Base-by-base conservation (phyloP, 139 green algal species). In the Protoeuglena noctilucae region DNA sequence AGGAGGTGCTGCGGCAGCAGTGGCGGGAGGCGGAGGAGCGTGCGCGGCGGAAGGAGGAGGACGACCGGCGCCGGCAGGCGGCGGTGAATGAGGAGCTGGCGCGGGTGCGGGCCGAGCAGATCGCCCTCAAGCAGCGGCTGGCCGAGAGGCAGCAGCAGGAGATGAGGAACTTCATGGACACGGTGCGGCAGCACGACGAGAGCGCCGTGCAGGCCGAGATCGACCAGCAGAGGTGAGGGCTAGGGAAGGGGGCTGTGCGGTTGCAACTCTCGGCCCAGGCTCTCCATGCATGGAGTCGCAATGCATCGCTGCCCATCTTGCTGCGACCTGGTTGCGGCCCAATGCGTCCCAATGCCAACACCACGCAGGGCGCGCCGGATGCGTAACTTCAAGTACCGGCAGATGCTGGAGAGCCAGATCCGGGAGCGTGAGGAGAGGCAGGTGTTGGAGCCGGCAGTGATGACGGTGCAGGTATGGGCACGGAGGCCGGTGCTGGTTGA, bases 331-430 rank as follows among this genome's bases (percentile, higher is more conserved):
- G n/a, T n/a, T n/a, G n/a, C n/a, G n/a, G n/a, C n/a, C n/a, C n/a
- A n/a, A n/a, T n/a, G n/a, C n/a, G n/a, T n/a, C n/a, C n/a, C n/a
- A n/a, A n/a, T n/a, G n/a, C n/a, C n/a, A n/a, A n/a, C n/a, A n/a
- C n/a, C n/a, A n/a, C n/a, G n/a, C n/a, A n/a, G n/a, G n/a, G n/a
- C n/a, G n/a, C 5, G 16, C 22, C 48, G 34, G 9, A 12, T 39
- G 48, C 48, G 48, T 3, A 53, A 53, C 48, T 5, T 53, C 22
- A 25, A 53, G 48, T 23, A 53, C 48, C 48, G 48, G 5, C 22
- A 9, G 6, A 21, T 39, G n/a, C 24, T 53, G 5, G 48, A 53
- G 48, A 3, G n/a, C 22, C 48, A 53, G 48, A 53, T 53, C 24
- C 48, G 25, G 22, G 48, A 53, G 48, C 48, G 48, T 23, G 48